A percentile compares a stretch with the other conserved stretches of the same genome.
Conservation (phyloP, 345 rosid genomes). For the Draba incana region DNA sequence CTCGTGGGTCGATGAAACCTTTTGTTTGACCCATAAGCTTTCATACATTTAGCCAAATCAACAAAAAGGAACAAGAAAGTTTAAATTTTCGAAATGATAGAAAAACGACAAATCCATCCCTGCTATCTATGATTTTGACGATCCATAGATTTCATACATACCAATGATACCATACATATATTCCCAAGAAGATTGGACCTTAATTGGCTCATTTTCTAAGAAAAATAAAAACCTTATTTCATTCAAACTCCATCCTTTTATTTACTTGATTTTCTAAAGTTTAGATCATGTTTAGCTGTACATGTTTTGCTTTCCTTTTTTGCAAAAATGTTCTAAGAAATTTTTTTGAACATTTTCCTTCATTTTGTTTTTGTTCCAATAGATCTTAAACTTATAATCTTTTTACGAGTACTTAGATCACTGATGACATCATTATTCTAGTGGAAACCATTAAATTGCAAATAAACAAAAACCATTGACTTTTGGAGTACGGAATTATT, state of each 20-base stretch:
- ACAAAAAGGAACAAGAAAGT: too few relatives aligned
- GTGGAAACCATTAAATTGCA: conserved; percentile 27
- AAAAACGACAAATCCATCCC: background rate
- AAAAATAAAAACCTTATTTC: background rate
- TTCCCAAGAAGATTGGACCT: conserved; percentile 12
- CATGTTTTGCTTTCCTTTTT: background rate
- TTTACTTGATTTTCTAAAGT: background rate
- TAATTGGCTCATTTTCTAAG: background rate
- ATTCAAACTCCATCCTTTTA: too few relatives aligned
- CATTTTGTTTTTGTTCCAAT: too few relatives aligned
- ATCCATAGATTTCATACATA: too few relatives aligned
- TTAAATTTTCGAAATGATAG: background rate
- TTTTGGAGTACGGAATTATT: conserved; percentile 11
- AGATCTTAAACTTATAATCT: background rate
- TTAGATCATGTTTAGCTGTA: background rate
- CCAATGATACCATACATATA: background rate
- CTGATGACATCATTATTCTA: conserved; percentile 21
- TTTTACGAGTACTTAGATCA: conserved; percentile 25
- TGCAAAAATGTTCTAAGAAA: background rate
- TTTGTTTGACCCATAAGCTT: too few relatives aligned
- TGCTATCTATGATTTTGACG: background rate
- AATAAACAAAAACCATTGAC: conserved; percentile 33
- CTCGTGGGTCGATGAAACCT: too few relatives aligned
- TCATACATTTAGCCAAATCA: too few relatives aligned
- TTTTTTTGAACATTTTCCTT: background rate